Evolutionary conservation across 78 protist species (phyloP).

Genomic region (Creolimax fragrantissima): DNA sequence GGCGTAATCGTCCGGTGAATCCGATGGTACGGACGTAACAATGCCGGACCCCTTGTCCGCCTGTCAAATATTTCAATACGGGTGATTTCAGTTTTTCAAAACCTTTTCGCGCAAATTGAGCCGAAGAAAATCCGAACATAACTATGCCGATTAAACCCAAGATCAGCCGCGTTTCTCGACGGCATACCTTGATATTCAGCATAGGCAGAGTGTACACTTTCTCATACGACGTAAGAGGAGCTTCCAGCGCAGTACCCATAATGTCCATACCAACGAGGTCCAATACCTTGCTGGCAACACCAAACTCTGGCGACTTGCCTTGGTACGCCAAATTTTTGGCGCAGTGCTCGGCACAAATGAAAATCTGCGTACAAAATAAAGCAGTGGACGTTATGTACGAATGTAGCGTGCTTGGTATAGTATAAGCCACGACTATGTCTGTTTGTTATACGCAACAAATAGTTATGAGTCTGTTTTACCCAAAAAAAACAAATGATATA

Average conservation of each 20-base stretch:
- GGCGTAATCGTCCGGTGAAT: conserved; percentile 97
- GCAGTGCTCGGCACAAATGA: conserved; percentile 71
- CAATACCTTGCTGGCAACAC: conserved; percentile 39
- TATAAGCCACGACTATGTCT: no score
- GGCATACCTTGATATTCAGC: conserved; percentile 63
- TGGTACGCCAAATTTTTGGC: conserved; percentile 87
- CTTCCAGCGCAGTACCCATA: conserved; percentile 72
- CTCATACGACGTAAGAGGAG: conserved; percentile 73
- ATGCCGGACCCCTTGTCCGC: conserved; percentile 85
- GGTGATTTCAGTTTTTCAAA: no score
- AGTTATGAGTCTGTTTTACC: no score
- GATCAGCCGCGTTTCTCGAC: no score
- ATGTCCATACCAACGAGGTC: conserved; percentile 70
- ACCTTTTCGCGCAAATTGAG: no score
- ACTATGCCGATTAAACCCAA: no score
- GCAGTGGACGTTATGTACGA: no score
- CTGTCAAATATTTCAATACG: not conserved
- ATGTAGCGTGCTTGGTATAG: no score
- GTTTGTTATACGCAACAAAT: no score
- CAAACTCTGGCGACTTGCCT: conserved; percentile 41
- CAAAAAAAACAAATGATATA: no score
- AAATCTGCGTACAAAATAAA: conserved; percentile 38
- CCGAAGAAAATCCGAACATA: no score
- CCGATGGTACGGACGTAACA: conserved; percentile 93
- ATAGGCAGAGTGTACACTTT: conserved; percentile 85